These are phyloP conservation scores for Phlegmacium glaucopus DNA, from an alignment of 768 basidiomycete genomes.

Conservation along the genomic window DNA sequence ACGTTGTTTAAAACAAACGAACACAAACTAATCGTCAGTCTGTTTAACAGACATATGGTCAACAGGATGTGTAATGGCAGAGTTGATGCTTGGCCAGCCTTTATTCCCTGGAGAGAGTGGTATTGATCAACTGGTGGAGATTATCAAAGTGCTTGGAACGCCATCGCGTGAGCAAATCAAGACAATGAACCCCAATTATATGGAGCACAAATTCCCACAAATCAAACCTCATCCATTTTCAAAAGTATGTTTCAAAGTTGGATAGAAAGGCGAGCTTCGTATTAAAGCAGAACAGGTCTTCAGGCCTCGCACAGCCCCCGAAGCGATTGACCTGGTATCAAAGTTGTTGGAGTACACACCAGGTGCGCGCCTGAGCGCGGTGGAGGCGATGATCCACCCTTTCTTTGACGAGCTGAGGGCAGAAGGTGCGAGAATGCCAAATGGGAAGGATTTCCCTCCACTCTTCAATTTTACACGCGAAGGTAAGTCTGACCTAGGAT, in stretches of 20 bases:
- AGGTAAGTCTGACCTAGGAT: constrained; percentile 49
- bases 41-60: constrained; percentile 88
- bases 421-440: constrained; percentile 93
- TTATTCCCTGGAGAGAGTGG: constrained; percentile 99
- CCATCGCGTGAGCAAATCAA: constrained; percentile 99
- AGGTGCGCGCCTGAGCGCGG: constrained; percentile 81
- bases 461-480: constrained; percentile 96
- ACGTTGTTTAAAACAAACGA: constrained; percentile 2
- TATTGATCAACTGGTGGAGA: constrained; percentile 98
- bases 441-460: constrained; percentile 92
- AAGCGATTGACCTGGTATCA: constrained; percentile 94
- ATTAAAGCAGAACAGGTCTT: constrained; percentile 64
- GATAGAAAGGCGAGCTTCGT: background rate
- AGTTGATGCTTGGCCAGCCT: constrained; percentile 98
- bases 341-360: constrained; percentile 99
- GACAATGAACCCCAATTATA: constrained; percentile 99
- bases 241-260: constrained; percentile 53
- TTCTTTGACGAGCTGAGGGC: constrained; percentile 96
- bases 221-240: constrained; percentile 99
- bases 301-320: constrained; percentile 92
- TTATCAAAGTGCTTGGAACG: constrained; percentile 99
- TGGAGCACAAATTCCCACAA: constrained; percentile 99
- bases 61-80: constrained; percentile 99
- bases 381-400: constrained; percentile 89
- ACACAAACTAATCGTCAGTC: constrained; percentile 8